Evolutionary conservation across 495 filamentous ascomycete genomes (phyloP), one percentile per base, ranked within the genome.

Genomic region (Zalerion maritima): DNA sequence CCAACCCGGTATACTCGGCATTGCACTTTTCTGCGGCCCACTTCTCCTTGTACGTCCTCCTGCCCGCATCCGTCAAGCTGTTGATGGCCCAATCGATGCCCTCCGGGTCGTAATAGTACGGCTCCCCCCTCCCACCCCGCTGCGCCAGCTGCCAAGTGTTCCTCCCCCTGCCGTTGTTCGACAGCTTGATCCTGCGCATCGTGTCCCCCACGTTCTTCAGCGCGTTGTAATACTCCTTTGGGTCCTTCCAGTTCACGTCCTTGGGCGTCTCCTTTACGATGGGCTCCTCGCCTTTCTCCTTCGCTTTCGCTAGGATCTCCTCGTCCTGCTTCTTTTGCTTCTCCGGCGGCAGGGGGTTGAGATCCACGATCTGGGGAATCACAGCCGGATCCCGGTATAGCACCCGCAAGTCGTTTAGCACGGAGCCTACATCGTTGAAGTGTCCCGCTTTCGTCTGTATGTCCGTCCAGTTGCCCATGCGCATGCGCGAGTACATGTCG

Each of bases 111-210:
- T 72, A 54, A 41, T 73, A 71, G 26, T 61, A 78, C 4, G 67
- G 67, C 40, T 78, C 73, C 4, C 71, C 73, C 27, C 62, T 37
- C 0, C 71, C 73, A 13, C 73, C 73, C 7, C 42, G 58, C 42
- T 75, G 71, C 19, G 50, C 47, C 2, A 38, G 36, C 38, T 76
- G 73, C 73, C 73, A 78, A 5, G 56, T 67, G 43, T 78, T 75
- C 4, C 70, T 50, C 9, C 55, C 60, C 6, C 49, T 45, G 5
- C 41, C 19, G 3, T 48, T 37, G 9, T 37, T 41, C 5, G 21
- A 27, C n/a, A n/a, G n/a, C n/a, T n/a, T n/a, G n/a, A n/a, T n/a
- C n/a, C n/a, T n/a, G n/a, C n/a, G n/a, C n/a, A n/a, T 43, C 47
- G 12, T 44, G 35, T 17, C 35, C 18, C 16, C 21, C 34, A 3